phyloP scores from a whole-genome alignment of 1,284 basidiomycete genomes.

The Tremellales sp. region DNA sequence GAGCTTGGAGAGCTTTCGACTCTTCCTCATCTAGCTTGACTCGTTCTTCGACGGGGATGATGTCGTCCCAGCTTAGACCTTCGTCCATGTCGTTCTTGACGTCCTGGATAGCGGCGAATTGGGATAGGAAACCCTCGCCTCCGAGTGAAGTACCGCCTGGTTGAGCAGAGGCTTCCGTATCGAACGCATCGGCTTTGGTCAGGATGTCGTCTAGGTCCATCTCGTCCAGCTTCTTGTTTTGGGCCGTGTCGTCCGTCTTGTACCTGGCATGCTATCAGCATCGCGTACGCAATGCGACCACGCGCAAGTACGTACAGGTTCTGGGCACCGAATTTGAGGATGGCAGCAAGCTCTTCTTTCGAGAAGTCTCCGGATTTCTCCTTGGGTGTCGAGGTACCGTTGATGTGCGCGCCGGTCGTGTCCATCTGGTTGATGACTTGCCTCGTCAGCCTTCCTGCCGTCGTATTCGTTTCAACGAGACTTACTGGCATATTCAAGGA shows the following conservation, averaged over 20 bases:
- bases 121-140: conserved; percentile 92
- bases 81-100: conserved; percentile 76
- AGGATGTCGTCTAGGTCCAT: conserved; percentile 99
- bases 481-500: conserved; percentile 96
- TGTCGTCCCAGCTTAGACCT: conserved; percentile 98
- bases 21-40: conserved; percentile 81
- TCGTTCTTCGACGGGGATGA: conserved; percentile 91
- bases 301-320: conserved; percentile 82
- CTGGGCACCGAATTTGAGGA: conserved; percentile 97
- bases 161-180: conserved; percentile 83
- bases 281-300: conserved; percentile 8
- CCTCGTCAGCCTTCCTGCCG: conserved; percentile 3
- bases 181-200: conserved; percentile 93
- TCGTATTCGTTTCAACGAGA: conserved; percentile 36
- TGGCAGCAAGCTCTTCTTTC: conserved; percentile 97
- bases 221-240: conserved; percentile 95
- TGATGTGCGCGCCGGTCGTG: conserved; percentile 93
- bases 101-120: conserved; percentile 94
- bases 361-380: conserved; percentile 76
- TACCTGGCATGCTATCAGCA: conserved; percentile 59
- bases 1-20: conserved; percentile 47
- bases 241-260: conserved; percentile 89
- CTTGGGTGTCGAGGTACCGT: conserved; percentile 72
- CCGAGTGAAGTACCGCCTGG: conserved; percentile 82
- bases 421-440: conserved; percentile 99